Evolutionary conservation across 176 grass and related monocot genomes (phyloP).

Genomic region (Saccharum spontaneum): DNA sequence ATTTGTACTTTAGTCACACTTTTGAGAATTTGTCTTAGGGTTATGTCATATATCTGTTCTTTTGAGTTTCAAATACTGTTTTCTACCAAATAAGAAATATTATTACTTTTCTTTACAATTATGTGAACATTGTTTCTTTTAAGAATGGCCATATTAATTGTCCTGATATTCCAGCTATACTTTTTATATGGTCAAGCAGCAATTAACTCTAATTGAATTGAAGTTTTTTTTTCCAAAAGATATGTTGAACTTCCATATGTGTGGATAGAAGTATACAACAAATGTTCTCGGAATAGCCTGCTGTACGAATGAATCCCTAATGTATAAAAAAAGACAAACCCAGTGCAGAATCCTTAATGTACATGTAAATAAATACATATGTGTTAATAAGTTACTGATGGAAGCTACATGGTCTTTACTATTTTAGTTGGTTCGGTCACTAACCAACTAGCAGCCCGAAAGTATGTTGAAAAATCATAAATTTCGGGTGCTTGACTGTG

Average conservation of each 20-base stretch:
- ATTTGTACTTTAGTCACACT: background rate
- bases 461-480: background rate
- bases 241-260: background rate
- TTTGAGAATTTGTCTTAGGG: background rate
- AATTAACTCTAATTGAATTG: conserved; percentile 8
- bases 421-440: conserved; percentile 12
- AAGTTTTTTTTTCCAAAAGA: conserved; percentile 14
- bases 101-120: background rate
- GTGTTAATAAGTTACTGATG: background rate
- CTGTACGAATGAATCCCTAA: background rate
- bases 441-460: background rate
- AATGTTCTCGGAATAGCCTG: background rate
- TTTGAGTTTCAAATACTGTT: background rate
- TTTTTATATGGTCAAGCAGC: background rate
- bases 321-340: background rate
- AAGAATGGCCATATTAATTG: background rate
- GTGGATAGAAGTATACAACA: background rate
- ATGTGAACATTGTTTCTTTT: background rate
- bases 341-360: background rate
- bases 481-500: background rate
- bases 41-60: background rate
- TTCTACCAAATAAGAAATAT: conserved; percentile 2
- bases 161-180: conserved; percentile 6
- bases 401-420: conserved; percentile 8
- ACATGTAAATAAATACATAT: conserved; percentile 17